Evolutionary conservation across 768 basidiomycete species (phyloP).

Genomic region (Tephrocybe sp.): DNA sequence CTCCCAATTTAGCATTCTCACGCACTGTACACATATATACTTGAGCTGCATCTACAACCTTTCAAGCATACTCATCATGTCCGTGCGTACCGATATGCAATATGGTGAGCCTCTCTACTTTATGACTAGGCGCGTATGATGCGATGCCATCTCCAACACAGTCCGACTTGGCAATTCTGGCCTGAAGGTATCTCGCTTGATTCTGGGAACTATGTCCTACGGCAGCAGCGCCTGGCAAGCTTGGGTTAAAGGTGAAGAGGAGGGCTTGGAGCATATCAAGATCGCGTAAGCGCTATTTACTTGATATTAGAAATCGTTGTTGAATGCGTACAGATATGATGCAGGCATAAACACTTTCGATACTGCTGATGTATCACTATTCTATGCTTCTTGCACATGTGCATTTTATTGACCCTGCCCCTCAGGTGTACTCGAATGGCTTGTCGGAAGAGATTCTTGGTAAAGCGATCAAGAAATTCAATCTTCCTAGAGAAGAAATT

Average conservation of each 20-base stretch:
- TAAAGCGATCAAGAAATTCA: slow-evolving; percentile 63
- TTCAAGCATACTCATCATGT: too few species aligned
- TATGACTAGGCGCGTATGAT: too few species aligned
- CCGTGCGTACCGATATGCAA: too few species aligned
- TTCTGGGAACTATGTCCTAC: slow-evolving; percentile 63
- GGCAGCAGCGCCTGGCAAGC: slow-evolving; percentile 49
- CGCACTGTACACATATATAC: too few species aligned
- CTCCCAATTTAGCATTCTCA: too few species aligned
- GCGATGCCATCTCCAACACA: slow-evolving; percentile 16
- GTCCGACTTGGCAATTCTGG: slow-evolving; percentile 52
- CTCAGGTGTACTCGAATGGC: slow-evolving; percentile 63
- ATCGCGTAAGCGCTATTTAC: slow-evolving; percentile 29
- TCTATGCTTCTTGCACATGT: background rate
- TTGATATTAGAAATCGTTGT: background rate
- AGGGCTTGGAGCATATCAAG: slow-evolving; percentile 53
- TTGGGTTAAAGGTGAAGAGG: slow-evolving; percentile 47
- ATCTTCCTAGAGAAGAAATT: slow-evolving; percentile 70
- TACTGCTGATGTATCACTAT: slow-evolving; percentile 35
- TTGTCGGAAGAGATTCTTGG: slow-evolving; percentile 65
- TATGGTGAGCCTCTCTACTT: too few species aligned
- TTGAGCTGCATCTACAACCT: too few species aligned
- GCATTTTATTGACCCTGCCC: background rate
- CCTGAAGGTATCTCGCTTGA: slow-evolving; percentile 61
- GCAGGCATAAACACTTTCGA: slow-evolving; percentile 63
- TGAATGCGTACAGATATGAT: slow-evolving; percentile 40